These are phyloP conservation scores for Mortierella antarctica DNA, from an alignment of 192 early-diverging fungal species.

Conservation along the genomic window DNA sequence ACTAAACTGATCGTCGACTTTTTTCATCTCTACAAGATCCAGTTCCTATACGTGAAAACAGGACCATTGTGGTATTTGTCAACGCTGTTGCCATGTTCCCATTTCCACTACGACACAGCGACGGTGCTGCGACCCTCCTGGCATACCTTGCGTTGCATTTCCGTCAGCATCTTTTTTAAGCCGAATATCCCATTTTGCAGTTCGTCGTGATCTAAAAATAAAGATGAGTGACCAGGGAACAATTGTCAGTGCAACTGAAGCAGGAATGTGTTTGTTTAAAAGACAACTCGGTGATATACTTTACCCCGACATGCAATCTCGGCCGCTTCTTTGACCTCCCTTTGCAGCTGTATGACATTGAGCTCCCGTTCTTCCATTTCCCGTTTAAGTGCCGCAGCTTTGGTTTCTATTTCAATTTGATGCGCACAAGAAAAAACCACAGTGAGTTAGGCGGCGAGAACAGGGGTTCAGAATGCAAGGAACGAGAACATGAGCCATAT, in stretches of 20 bases:
- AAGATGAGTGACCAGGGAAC: neutral
- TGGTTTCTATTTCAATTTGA: neutral
- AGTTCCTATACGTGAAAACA: conserved; percentile 14
- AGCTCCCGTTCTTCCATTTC: conserved; percentile 18
- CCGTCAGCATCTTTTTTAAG: conserved; percentile 21
- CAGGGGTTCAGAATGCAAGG: too few relatives aligned
- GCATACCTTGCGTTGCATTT: conserved; percentile 38
- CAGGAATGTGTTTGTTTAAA: neutral
- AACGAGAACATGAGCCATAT: too few relatives aligned
- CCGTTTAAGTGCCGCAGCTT: conserved; percentile 7
- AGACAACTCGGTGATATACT: too few relatives aligned
- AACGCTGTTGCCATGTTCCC: neutral
- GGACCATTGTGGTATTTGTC: neutral
- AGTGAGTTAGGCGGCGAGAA: too few relatives aligned
- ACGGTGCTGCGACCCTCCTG: neutral
- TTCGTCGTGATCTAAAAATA: conserved; percentile 25
- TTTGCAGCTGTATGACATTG: conserved; percentile 11
- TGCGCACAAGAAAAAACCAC: too few relatives aligned
- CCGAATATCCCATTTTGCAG: conserved; percentile 25
- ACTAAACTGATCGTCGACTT: conserved; percentile 46
- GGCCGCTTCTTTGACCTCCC: conserved; percentile 17
- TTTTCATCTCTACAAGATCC: conserved; percentile 26
- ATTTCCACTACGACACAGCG: neutral
- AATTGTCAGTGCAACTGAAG: neutral
- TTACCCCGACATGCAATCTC: conserved; percentile 31